Evolutionary conservation across 352 stramenopile species (phyloP), one percentile per base, ranked within the genome.

Genomic region (Phytophthora lateralis): DNA sequence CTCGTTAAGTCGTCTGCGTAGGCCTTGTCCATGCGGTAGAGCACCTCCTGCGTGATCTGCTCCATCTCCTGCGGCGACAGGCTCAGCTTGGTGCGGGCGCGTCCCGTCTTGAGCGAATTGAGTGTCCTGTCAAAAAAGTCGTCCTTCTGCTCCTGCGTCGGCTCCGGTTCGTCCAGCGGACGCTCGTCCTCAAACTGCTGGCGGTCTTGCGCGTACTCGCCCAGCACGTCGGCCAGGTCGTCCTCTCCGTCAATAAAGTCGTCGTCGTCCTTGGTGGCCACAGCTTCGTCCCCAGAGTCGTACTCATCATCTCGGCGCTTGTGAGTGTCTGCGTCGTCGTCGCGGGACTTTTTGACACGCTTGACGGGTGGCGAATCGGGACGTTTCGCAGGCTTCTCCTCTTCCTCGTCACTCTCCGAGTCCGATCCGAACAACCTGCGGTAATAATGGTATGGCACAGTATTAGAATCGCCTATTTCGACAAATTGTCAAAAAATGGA

Each of bases 1-100:
- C 75, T 82, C 8, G 60, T 68, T 2, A 90, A 44, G 60, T 96
- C 87, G 45, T 96, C 87, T 4, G 80, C 75, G 53, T 90, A 82
- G 10, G 87, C 87, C 66, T 96, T 96, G 69, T 96, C 87, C 85
- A 96, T 94, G 45, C 81, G 84, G 62, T 92, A 96, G 35, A 96
- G 82, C 60, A 96, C 80, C 41, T 96, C 87, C 69, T 96, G 87
- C 4, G 82, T 89, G 39, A 96, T 79, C 54, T 90, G 80, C 45
- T 96, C 87, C 80, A 91, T 91, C 51, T 96, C 87, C 65, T 96
- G 87, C 29, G 75, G 74, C 39, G 85, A 96, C 53, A 96, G 62
- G 42, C 87, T 82, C 64, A 96, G 76, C 55, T 96, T 96, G 20
- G 71, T 55, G 20, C 84, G 81, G 9, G 71, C 47, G 17, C 87